Conservation (phyloP, 495 filamentous ascomycete species). For the Hyaloscypha finlandica region DNA sequence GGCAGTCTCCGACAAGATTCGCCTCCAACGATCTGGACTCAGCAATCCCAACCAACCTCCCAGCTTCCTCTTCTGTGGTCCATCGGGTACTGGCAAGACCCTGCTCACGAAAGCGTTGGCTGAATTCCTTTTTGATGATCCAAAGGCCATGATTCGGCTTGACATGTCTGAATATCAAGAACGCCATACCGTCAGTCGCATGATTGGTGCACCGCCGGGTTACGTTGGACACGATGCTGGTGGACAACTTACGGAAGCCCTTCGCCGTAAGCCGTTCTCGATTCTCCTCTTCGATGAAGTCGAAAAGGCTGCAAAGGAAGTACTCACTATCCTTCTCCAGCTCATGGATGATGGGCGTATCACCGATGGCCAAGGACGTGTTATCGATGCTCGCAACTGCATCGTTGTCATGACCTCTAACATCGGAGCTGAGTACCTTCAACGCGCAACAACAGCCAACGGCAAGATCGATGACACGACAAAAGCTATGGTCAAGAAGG, state of each 20-base stretch:
- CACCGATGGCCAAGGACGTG: conserved; percentile 92
- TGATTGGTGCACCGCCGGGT: conserved; percentile 96
- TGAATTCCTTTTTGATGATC: conserved; percentile 97
- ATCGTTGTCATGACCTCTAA: conserved; percentile 99
- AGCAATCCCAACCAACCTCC: conserved; percentile 94
- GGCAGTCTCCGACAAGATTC: conserved; percentile 92
- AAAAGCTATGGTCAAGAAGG: conserved; percentile 81
- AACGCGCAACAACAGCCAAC: conserved; percentile 71
- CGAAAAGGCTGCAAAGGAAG: conserved; percentile 97
- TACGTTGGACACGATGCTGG: conserved; percentile 97
- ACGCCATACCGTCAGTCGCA: conserved; percentile 90
- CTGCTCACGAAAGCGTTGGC: conserved; percentile 94
- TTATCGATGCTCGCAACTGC: conserved; percentile 95
- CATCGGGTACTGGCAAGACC: conserved; percentile 97
- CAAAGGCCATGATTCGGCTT: conserved; percentile 97
- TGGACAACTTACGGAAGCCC: conserved; percentile 90
- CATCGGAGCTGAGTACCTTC: conserved; percentile 90
- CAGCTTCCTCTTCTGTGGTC: conserved; percentile 97
- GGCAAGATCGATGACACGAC: conserved; percentile 88
- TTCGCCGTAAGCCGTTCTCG: conserved; percentile 93
- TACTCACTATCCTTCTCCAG: conserved; percentile 92
- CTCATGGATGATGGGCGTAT: conserved; percentile 99
- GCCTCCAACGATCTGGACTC: conserved; percentile 90
- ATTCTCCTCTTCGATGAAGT: conserved; percentile 98
- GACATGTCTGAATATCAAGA: conserved; percentile 99